phyloP scores from a whole-genome alignment of 805 yeast genomes.

The Millerozyma miso region DNA sequence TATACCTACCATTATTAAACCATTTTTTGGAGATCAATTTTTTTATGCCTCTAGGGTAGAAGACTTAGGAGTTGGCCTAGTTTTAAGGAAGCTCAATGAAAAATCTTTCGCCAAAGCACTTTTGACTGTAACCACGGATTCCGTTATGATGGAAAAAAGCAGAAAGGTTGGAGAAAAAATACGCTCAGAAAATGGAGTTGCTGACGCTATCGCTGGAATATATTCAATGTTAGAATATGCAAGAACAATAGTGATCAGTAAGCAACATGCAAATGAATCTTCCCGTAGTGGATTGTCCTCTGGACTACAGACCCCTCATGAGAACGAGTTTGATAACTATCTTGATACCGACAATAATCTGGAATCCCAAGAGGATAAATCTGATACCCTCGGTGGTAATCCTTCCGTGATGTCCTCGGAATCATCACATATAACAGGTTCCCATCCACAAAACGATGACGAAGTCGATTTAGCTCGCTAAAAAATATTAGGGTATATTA shows the following conservation, averaged over 20 bases:
- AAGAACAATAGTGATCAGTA: constrained; percentile 47
- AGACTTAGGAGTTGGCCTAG: constrained; percentile 82
- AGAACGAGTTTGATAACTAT: constrained; percentile 4
- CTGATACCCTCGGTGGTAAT: not conserved
- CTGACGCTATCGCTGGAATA: constrained; percentile 69
- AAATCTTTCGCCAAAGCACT: constrained; percentile 64
- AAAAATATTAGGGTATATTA: too few species aligned
- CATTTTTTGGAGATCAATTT: constrained; percentile 95
- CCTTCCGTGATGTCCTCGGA: too few species aligned
- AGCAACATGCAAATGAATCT: constrained; percentile 33
- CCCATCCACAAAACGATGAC: too few species aligned
- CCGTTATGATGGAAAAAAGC: constrained; percentile 67
- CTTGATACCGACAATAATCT: constrained; percentile 4
- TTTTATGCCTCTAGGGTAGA: constrained; percentile 86
- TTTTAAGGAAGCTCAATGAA: constrained; percentile 62
- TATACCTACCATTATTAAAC: constrained; percentile 84
- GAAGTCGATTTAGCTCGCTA: not conserved
- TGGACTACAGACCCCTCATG: constrained; percentile 24
- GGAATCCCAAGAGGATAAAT: not conserved
- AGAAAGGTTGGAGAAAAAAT: constrained; percentile 57
- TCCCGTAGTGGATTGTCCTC: constrained; percentile 18
- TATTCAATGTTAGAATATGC: constrained; percentile 80
- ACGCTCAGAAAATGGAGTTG: constrained; percentile 74
- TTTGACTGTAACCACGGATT: constrained; percentile 60
- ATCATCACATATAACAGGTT: too few species aligned